Base-by-base conservation (phyloP, 169 alveolate genomes). In the Babesia gibsoni region DNA sequence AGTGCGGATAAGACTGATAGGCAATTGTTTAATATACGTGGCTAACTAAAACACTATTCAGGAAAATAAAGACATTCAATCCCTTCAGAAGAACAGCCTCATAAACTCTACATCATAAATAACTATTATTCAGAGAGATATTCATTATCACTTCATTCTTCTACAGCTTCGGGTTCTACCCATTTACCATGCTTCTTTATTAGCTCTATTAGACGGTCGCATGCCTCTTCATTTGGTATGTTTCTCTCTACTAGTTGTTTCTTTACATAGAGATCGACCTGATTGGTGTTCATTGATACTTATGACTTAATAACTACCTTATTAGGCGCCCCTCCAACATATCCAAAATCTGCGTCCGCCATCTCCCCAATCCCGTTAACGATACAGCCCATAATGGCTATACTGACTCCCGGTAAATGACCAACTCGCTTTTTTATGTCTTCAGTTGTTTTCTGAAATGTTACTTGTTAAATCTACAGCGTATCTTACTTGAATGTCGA, bases 281-380 rank as follows among this genome's bases (percentile, higher is more conserved):
- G 70, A n/a, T n/a, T 20, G 14, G 20, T 33, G 0, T 5, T 43
- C 16, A 1, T 4, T 27, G 45, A n/a, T n/a, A 32, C 20, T 5
- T 4, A 5, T 2, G 3, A 52, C 18, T 12, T 29, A 23, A 3
- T n/a, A 33, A 30, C 43, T 9, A 80, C 91, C 89, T 89, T 87
- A 30, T 89, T 88, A 2, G 93, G 93, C 29, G 90, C 83, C 16
- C 92, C 86, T 16, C 94, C 94, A 4, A 88, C 96, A 45, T 92
- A 92, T 48, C 96, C 96, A 58, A 92, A 92, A 73, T 92, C 95
- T n/a, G 96, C 96, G 59, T 92, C 96, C 0, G 94, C 96, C 96
- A 92, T 92, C 63, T 92, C 96, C 0, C 96, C 96, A 18, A 90
- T 90, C n/a, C 96, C 96, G 59, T 92, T 92, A 59, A 92, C 96